phyloP scores from a whole-genome alignment of 2,329 filamentous ascomycete genomes.

The Arthrobotrys conoides region DNA sequence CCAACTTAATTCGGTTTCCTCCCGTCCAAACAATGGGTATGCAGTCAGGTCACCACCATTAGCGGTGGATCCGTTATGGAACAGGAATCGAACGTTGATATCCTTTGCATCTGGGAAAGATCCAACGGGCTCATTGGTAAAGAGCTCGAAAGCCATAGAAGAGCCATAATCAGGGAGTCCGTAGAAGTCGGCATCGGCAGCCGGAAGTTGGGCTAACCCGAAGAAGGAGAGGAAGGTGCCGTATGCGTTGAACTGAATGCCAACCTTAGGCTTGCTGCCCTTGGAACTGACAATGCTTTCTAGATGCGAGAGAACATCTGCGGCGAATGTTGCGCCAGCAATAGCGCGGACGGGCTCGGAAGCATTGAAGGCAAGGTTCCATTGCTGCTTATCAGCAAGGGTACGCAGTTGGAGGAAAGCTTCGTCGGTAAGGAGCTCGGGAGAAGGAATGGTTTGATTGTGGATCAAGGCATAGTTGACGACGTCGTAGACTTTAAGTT shows the following conservation, averaged over 20 bases:
- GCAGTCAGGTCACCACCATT: slow-evolving; percentile 66
- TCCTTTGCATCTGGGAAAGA: slow-evolving; percentile 65
- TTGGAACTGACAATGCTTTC: slow-evolving; percentile 42
- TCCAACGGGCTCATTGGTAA: slow-evolving; percentile 68
- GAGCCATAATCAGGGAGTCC: slow-evolving; percentile 86
- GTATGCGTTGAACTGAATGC: slow-evolving; percentile 68
- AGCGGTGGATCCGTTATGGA: slow-evolving; percentile 69
- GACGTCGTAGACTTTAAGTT: slow-evolving; percentile 70
- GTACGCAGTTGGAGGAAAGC: slow-evolving; percentile 76
- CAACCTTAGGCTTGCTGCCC: slow-evolving; percentile 65
- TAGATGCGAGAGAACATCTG: slow-evolving; percentile 37
- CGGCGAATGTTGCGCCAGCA: slow-evolving; percentile 72
- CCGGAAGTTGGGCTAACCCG: slow-evolving; percentile 69
- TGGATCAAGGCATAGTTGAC: slow-evolving; percentile 73
- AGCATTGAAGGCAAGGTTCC: slow-evolving; percentile 69
- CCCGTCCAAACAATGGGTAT: slow-evolving; percentile 72
- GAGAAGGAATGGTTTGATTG: slow-evolving; percentile 67
- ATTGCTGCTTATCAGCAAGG: slow-evolving; percentile 85
- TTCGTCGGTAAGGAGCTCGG: slow-evolving; percentile 70
- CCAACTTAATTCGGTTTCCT: slow-evolving; percentile 59
- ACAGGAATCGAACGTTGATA: slow-evolving; percentile 73
- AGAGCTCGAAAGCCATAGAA: slow-evolving; percentile 82
- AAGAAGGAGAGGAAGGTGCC: slow-evolving; percentile 74
- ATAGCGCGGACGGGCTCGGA: slow-evolving; percentile 69
- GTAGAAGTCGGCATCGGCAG: slow-evolving; percentile 75